Base-by-base conservation (phyloP, 768 basidiomycete genomes). In the Kwoniella sp. region DNA sequence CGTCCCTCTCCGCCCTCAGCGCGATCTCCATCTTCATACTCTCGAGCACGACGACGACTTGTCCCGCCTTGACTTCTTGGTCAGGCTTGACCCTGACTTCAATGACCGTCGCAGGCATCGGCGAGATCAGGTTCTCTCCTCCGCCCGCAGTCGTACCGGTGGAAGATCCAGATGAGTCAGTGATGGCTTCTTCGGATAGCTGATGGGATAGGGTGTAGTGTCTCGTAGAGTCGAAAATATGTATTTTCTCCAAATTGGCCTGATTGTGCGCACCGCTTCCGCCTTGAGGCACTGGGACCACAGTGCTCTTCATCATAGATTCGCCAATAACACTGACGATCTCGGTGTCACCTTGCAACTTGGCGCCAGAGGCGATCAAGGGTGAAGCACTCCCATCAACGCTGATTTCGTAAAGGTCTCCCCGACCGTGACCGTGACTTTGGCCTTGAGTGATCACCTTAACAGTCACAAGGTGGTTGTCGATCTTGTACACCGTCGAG, bases 1-100 rank as follows among this genome's bases (percentile, higher is more conserved):
- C 93, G 38, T 85, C 82, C 8, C 82, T 83, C 65, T 87, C 85
- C 15, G 91, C 87, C 59, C 92, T 84, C 68, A 96, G 79, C 47
- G 92, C 90, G 41, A 90, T 94, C 82, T 95, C 93, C 69, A 93
- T 96, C 86, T 97, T 97, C 93, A 96, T 97, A 75, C 93, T 95
- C 82, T 95, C 93, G 75, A 95, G 81, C 4, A 94, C 87, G 30
- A 93, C 87, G 9, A 92, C 84, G 8, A 86, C 86, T 75, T 93
- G 90, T 0, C 91, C 92, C 74, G 86, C 88, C 81, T 89, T 87
- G 45, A 96, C 90, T 15, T 80, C 83, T 57, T 94, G 89, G 3
- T 93, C 93, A 1, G 86, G 83, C 64, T 84, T 84, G 34, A 94
- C 93, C 20, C 85, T 85, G 56, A 96, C 89, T 60, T 95, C 92